These are phyloP conservation scores for Themeda triandra DNA, from an alignment of 176 grass and related monocot genomes.

Conservation along the genomic window DNA sequence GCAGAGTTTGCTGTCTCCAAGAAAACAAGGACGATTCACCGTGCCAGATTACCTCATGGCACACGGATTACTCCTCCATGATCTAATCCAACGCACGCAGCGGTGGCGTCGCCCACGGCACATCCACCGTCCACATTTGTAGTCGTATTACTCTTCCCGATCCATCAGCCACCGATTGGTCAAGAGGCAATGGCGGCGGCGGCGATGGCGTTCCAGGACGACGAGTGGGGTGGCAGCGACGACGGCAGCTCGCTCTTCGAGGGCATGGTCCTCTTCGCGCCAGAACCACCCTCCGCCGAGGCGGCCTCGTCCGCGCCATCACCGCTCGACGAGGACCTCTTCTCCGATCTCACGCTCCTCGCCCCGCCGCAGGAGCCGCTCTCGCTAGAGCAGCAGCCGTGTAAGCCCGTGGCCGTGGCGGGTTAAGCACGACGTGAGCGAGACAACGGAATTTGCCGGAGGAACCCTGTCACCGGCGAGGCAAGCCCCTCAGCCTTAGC, in stretches of 20 bases:
- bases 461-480: no score
- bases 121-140: neutral
- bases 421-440: no score
- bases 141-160: neutral
- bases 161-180: neutral
- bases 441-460: no score
- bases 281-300: constrained; percentile 1
- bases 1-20: neutral
- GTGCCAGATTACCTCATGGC: neutral
- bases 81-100: neutral
- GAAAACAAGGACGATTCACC: neutral
- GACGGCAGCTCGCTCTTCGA: constrained; percentile 73
- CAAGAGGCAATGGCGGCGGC: no score
- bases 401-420: no score
- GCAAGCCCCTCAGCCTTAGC: no score
- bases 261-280: constrained; percentile 85
- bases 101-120: neutral
- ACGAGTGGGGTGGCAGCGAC: constrained; percentile 40
- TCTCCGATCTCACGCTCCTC: constrained; percentile 94
- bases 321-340: constrained; percentile 86
- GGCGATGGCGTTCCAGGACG: constrained; percentile 48
- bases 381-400: constrained; percentile 8
- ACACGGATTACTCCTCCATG: neutral
- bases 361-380: constrained; percentile 33
- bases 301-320: constrained; percentile 3